phyloP scores from a whole-genome alignment of 2,329 filamentous ascomycete species.

The Scedosporium apiospermum region DNA sequence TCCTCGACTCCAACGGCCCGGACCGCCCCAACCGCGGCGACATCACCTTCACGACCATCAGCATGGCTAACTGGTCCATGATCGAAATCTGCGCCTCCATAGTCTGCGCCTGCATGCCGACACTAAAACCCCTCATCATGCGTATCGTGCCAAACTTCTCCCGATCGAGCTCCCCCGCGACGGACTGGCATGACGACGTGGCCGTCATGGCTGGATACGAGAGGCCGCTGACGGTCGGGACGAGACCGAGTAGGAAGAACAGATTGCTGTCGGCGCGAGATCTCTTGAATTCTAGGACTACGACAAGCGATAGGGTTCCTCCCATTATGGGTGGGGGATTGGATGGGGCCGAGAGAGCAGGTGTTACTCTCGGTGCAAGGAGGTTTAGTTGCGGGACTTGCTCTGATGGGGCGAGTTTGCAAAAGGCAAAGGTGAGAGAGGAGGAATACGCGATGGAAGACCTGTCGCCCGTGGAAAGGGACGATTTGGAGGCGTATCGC shows the following conservation, averaged over 20 bases:
- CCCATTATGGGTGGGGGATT: background rate
- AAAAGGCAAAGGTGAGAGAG: background rate
- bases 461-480: conserved; percentile 1
- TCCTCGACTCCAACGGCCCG: background rate
- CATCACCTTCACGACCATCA: conserved; percentile 6
- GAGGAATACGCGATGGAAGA: conserved; percentile 6
- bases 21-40: conserved; percentile 1
- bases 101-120: conserved; percentile 25
- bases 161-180: conserved; percentile 3
- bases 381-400: conserved; percentile 2
- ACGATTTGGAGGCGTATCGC: background rate
- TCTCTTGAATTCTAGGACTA: no score
- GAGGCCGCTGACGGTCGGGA: conserved; percentile 13
- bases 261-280: background rate
- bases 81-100: conserved; percentile 14
- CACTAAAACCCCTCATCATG: conserved; percentile 27
- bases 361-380: background rate
- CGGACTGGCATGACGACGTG: conserved; percentile 8
- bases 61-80: conserved; percentile 8
- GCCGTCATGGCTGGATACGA: conserved; percentile 5
- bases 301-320: background rate
- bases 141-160: conserved; percentile 19
- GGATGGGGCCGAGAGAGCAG: background rate
- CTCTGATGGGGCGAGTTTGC: conserved; percentile 2
- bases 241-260: conserved; percentile 7